These are phyloP conservation scores for Adansonia grandidieri DNA, from an alignment of 441 rosid genomes.

Conservation along the genomic window DNA sequence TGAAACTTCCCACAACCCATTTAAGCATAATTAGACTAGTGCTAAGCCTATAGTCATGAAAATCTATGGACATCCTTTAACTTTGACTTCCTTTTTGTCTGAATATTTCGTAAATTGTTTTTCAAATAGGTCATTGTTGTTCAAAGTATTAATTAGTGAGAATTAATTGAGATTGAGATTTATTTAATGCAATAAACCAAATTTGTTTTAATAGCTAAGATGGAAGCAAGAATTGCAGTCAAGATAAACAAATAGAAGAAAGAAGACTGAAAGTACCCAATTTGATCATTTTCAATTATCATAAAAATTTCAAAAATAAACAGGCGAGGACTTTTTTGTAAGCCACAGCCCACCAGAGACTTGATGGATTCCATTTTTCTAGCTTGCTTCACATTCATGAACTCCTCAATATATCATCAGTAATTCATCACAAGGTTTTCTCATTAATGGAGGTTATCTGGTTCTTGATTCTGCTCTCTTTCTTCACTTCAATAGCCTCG, in stretches of 20 bases:
- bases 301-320: too few species aligned
- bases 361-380: background rate
- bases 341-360: too few species aligned
- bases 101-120: background rate
- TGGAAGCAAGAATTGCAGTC: background rate
- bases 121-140: background rate
- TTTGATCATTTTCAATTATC: background rate
- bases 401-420: background rate
- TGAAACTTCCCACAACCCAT: background rate
- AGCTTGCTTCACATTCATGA: background rate
- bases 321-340: background rate
- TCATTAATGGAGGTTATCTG: background rate
- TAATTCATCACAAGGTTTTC: background rate
- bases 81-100: background rate
- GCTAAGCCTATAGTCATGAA: background rate
- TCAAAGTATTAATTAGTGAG: background rate
- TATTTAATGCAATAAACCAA: background rate
- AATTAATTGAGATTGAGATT: background rate
- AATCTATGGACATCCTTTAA: background rate
- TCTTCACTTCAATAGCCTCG: background rate
- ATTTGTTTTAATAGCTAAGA: background rate
- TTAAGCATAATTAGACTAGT: background rate
- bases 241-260: background rate
- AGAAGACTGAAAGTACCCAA: background rate
- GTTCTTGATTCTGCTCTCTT: background rate